Evolutionary conservation across 2,329 filamentous ascomycete genomes (phyloP), one percentile per base, ranked within the genome.

Genomic region (Xylariomycetidae sp.): DNA sequence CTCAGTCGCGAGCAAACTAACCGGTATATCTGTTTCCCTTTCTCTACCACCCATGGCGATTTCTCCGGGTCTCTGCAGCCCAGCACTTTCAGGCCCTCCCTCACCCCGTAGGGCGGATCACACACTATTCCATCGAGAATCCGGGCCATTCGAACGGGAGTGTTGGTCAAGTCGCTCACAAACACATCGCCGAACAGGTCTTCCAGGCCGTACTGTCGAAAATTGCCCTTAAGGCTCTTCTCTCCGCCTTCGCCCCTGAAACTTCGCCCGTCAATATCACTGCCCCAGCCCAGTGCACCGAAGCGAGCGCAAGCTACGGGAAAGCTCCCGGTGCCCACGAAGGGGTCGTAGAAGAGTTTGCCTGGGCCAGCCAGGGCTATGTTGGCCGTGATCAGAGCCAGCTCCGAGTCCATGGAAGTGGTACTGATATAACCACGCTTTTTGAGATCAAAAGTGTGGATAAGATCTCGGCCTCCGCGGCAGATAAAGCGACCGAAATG

Each of bases 401-500:
- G 70, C 58, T 96, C 92, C 0, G 90, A 85, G 56, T 98, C 92
- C 92, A 98, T 96, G 28, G 85, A 92, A 0, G 92, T 98, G 0
- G 90, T 96, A 47, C 84, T 87, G 50, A 98, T 96, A 56, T 98
- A 98, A 24, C 74, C 73, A 18, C 92, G 71, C 61, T 94, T 95
- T 68, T 98, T 98, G 15, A 98, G 70, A 56, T 95, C 88, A 52
- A 89, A 93, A 16, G 73, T 82, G 22, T 74, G 66, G 19, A 85
- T 70, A 5, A 81, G 67, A 33, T 84, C 76, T 27, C 90, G 73
- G 3, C 74, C 74, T 2, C 84, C 81, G 10, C 65, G 64, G 2
- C 70, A 80, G 16, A 96, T 57, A 36, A 76, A 75, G 7, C 88
- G 77, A 9, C 85, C 87, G 17, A 96, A 72, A 52, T 82, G 82